Conservation (phyloP, 2,329 filamentous ascomycete genomes). For the Metarhizium sp. region DNA sequence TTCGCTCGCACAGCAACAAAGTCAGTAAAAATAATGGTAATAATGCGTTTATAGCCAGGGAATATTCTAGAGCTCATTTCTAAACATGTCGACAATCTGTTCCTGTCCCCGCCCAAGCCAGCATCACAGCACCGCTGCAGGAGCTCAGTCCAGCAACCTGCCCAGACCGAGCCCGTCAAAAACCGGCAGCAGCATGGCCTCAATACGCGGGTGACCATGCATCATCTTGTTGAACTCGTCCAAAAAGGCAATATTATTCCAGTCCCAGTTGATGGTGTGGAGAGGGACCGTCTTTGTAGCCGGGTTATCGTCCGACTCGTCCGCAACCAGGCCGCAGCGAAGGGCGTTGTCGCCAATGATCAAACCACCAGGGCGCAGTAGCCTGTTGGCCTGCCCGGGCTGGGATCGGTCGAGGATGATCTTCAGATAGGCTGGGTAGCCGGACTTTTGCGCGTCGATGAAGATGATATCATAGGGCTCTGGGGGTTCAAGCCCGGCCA, state of each 20-base stretch:
- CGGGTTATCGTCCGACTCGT: slow-evolving; percentile 5
- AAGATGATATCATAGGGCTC: slow-evolving; percentile 38
- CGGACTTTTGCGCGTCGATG: slow-evolving; percentile 36
- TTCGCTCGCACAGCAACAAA: too few species aligned
- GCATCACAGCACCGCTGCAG: background rate
- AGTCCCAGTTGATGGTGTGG: slow-evolving; percentile 4
- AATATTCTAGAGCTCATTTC: too few species aligned
- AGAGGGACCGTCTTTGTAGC: slow-evolving; percentile 1
- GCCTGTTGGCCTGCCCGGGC: slow-evolving; percentile 20
- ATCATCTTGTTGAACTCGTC: slow-evolving; percentile 6
- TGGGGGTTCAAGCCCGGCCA: slow-evolving; percentile 18
- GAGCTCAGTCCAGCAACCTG: slow-evolving; percentile 2
- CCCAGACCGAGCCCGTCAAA: slow-evolving; percentile 4
- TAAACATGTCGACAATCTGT: background rate
- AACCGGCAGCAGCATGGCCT: slow-evolving; percentile 4
- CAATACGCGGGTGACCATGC: background rate
- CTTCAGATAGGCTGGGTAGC: slow-evolving; percentile 31
- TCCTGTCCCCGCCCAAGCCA: background rate
- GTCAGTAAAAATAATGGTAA: too few species aligned
- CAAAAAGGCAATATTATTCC: slow-evolving; percentile 1
- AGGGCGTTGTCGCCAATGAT: slow-evolving; percentile 35
- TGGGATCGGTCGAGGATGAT: slow-evolving; percentile 28
- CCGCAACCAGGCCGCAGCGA: slow-evolving; percentile 31
- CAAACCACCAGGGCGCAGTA: background rate
- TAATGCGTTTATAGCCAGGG: too few species aligned